Conservation (phyloP, 2,329 filamentous ascomycete genomes). For the Diaporthe vexans region DNA sequence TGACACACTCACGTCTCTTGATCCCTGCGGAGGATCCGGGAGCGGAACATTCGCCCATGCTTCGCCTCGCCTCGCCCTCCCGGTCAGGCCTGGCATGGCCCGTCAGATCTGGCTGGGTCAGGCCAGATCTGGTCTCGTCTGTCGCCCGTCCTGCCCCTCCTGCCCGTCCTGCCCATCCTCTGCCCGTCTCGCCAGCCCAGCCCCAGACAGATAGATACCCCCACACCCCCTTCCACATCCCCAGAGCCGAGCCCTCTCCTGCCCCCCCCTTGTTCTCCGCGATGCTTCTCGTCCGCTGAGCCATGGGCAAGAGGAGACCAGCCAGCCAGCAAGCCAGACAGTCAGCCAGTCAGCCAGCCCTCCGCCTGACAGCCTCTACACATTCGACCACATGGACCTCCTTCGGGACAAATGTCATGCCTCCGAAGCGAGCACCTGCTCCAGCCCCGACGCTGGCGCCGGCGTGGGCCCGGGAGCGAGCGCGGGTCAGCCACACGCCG, state of each 20-base stretch:
- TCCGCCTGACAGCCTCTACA: constrained; percentile 19
- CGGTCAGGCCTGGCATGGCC: not conserved
- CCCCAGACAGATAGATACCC: constrained; percentile 22
- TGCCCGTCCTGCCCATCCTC: too few relatives aligned
- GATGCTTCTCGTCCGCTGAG: constrained; percentile 32
- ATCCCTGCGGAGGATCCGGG: constrained; percentile 31
- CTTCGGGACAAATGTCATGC: constrained; percentile 35
- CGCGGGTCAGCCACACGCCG: constrained; percentile 32
- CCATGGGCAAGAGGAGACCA: constrained; percentile 30
- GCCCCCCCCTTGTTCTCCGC: not conserved
- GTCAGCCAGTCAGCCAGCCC: constrained; percentile 9
- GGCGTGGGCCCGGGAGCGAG: not conserved
- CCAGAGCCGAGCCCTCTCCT: not conserved
- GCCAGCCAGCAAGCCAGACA: constrained; percentile 22
- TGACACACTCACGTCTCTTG: constrained; percentile 15
- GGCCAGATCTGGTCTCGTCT: constrained; percentile 24
- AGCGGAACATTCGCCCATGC: constrained; percentile 26
- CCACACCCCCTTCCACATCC: constrained; percentile 18
- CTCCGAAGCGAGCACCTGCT: constrained; percentile 41
- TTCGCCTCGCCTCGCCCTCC: constrained; percentile 17
- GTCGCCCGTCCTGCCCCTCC: not conserved
- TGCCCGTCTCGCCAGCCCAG: too few relatives aligned
- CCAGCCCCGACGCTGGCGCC: constrained; percentile 42
- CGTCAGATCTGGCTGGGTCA: constrained; percentile 13
- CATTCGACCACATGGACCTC: constrained; percentile 15